Percentiles rank a stretch among this genome's conserved stretches.
phyloP scores from a whole-genome alignment of 2,329 filamentous ascomycete species.

The Verticillium zaregamsianum region DNA sequence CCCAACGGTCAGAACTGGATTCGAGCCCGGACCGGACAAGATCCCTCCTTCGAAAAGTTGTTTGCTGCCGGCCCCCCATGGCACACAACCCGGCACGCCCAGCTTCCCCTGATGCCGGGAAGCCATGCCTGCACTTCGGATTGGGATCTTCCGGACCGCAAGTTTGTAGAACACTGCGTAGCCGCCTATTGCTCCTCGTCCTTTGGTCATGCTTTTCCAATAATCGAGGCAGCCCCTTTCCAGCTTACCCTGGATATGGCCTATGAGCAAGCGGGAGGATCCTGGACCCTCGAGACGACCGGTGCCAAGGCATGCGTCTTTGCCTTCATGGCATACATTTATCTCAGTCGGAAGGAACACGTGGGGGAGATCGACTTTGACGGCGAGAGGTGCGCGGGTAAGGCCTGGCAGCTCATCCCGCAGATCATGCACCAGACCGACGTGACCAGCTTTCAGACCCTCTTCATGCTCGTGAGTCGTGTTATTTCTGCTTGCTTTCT shows the following conservation, averaged over 20 bases:
- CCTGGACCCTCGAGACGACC: conserved; percentile 19
- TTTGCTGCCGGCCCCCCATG: neutral
- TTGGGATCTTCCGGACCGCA: conserved; percentile 28
- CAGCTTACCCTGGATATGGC: conserved; percentile 37
- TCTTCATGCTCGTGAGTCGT: conserved; percentile 42
- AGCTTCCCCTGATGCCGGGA: conserved; percentile 4
- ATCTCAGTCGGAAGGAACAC: conserved; percentile 14
- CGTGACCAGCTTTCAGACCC: conserved; percentile 38
- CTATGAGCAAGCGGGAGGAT: conserved; percentile 26
- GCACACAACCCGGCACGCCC: neutral
- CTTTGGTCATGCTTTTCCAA: conserved; percentile 41
- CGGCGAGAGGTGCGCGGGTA: conserved; percentile 32
- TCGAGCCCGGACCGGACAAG: conserved; percentile 36
- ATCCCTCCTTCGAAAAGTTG: conserved; percentile 20
- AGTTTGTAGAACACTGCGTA: conserved; percentile 22
- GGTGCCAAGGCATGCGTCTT: conserved; percentile 42
- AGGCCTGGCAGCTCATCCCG: conserved; percentile 36
- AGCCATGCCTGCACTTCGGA: conserved; percentile 4
- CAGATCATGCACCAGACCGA: conserved; percentile 38
- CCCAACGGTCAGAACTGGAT: conserved; percentile 44
- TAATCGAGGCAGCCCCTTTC: conserved; percentile 44
- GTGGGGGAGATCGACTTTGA: conserved; percentile 23
- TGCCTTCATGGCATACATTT: conserved; percentile 39
- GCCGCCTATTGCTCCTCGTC: conserved; percentile 21
- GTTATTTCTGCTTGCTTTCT: neutral